Evolutionary conservation across 1,139 yeast genomes (phyloP).

Genomic region (Yamadazyma spencermartinsiae): DNA sequence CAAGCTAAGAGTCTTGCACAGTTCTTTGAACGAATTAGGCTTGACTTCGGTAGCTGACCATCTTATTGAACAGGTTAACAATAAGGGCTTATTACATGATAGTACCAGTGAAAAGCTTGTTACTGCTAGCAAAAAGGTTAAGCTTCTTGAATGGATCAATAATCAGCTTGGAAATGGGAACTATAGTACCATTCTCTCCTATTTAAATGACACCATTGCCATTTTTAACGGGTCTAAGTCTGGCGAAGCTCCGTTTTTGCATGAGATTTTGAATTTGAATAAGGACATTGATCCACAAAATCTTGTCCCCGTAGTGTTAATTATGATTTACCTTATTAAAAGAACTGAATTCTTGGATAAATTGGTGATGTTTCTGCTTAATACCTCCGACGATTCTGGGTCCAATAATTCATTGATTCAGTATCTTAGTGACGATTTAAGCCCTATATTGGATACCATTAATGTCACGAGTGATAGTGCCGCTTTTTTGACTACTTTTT

Average conservation of each 20-base stretch:
- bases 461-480: constrained; percentile 4
- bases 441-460: constrained; percentile 32
- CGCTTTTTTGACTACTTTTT: constrained; percentile 9
- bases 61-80: constrained; percentile 15
- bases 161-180: constrained; percentile 23
- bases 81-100: constrained; percentile 12
- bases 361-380: constrained; percentile 13
- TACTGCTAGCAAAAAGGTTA: constrained; percentile 12
- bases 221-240: constrained; percentile 2
- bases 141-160: constrained; percentile 27
- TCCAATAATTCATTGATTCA: constrained; percentile 18
- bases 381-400: constrained; percentile 4
- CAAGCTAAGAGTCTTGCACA: constrained; percentile 32
- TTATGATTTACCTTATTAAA: constrained; percentile 28
- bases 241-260: constrained; percentile 9
- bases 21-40: constrained; percentile 24
- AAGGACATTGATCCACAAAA: background rate
- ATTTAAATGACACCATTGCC: constrained; percentile 14
- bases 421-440: constrained; percentile 26
- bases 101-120: constrained; percentile 6
- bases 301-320: constrained; percentile 14
- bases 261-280: constrained; percentile 7
- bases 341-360: constrained; percentile 26
- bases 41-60: constrained; percentile 14
- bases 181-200: constrained; percentile 21